phyloP scores from a whole-genome alignment of 768 basidiomycete genomes.

The Fistulinella prunicolor region DNA sequence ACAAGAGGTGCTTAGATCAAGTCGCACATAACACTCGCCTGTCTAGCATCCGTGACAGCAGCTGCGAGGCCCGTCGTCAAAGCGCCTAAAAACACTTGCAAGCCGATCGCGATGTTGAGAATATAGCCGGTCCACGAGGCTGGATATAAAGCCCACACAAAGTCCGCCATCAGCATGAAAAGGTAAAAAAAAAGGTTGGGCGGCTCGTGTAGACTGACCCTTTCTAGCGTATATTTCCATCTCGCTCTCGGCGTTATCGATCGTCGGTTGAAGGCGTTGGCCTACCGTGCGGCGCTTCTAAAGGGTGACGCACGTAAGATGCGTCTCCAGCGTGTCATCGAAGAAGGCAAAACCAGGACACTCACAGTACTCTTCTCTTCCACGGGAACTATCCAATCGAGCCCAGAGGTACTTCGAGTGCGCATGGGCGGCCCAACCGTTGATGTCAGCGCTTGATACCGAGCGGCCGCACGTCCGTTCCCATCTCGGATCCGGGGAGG shows the following conservation, averaged over 20 bases:
- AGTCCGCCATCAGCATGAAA: conserved; percentile 12
- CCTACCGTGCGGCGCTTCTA: conserved; percentile 39
- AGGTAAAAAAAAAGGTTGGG: neutral
- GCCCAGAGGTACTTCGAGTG: neutral
- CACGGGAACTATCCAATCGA: conserved; percentile 30
- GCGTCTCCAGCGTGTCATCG: neutral
- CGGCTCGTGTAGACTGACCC: conserved; percentile 30
- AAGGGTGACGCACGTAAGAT: neutral
- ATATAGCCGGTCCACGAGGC: conserved; percentile 29
- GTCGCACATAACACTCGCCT: no score
- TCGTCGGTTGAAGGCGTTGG: conserved; percentile 54
- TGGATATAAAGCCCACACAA: neutral
- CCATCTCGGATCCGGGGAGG: conserved; percentile 19
- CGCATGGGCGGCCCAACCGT: neutral
- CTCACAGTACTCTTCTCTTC: conserved; percentile 21
- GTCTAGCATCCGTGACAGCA: conserved; percentile 36
- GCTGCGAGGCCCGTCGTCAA: conserved; percentile 66
- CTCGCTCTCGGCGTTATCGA: conserved; percentile 45
- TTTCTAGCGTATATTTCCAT: conserved; percentile 45
- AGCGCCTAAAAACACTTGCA: conserved; percentile 64
- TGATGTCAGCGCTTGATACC: conserved; percentile 2
- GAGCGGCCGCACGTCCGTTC: conserved; percentile 11
- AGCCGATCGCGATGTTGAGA: conserved; percentile 50
- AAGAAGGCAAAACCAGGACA: neutral
- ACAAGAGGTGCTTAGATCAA: no score